phyloP scores from a whole-genome alignment of 306 rosid species.

The Delonix regia region DNA sequence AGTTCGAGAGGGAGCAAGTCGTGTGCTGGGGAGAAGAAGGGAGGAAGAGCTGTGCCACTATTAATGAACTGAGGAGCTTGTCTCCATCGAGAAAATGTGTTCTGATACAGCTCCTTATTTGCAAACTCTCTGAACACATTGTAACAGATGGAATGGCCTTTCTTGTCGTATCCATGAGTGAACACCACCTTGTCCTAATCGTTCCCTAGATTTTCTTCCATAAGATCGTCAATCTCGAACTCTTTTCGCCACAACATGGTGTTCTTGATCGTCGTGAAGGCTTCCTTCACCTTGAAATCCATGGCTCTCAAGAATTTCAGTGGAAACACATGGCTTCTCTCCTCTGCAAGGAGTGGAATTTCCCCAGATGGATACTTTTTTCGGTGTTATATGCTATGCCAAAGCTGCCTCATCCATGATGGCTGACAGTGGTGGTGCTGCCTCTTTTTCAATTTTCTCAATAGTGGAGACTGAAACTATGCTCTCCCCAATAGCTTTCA shows the following conservation, averaged over 20 bases:
- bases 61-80: too few relatives aligned
- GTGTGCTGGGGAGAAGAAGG: too few relatives aligned
- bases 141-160: slow-evolving; percentile 77
- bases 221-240: too few relatives aligned
- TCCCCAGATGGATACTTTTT: too few relatives aligned
- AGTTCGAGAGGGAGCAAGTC: too few relatives aligned
- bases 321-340: too few relatives aligned
- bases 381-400: slow-evolving; percentile 18
- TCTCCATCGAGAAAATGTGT: slow-evolving; percentile 72
- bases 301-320: too few relatives aligned
- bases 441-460: slow-evolving; percentile 3
- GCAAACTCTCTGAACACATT: slow-evolving; percentile 79
- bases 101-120: slow-evolving; percentile 61
- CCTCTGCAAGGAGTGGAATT: too few relatives aligned
- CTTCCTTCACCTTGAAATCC: too few relatives aligned
- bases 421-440: slow-evolving; percentile 5
- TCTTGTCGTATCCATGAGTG: slow-evolving; percentile 57
- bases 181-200: slow-evolving; percentile 66
- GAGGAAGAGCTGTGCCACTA: too few relatives aligned
- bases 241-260: too few relatives aligned
- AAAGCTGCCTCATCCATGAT: not conserved
- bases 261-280: too few relatives aligned
- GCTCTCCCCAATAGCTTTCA: slow-evolving; percentile 68
- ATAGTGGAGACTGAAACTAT: slow-evolving; percentile 45
- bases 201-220: not conserved